Conservation (phyloP, 352 stramenopile genomes). For the Elongisporangium anandrum region DNA sequence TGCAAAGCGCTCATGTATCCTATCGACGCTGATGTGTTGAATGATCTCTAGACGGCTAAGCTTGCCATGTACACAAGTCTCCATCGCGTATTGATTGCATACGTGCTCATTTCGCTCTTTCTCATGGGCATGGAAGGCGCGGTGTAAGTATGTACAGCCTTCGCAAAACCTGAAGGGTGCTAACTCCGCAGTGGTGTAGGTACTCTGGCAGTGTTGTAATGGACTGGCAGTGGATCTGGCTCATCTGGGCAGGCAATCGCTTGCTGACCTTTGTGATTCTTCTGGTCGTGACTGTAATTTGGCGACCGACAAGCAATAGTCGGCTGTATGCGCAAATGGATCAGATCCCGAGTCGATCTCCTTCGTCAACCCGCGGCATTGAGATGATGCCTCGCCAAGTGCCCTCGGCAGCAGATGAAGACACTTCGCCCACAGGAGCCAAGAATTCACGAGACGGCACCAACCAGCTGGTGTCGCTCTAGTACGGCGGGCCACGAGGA, state of each 20-base stretch:
- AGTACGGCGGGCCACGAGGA: background rate
- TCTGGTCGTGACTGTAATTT: constrained; percentile 64
- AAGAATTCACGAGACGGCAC: background rate
- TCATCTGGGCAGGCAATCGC: constrained; percentile 74
- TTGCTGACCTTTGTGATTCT: constrained; percentile 69
- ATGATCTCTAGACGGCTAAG: constrained; percentile 51
- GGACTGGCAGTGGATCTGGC: constrained; percentile 69
- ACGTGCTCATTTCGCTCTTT: constrained; percentile 66
- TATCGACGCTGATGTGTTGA: no score
- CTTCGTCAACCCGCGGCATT: constrained; percentile 39
- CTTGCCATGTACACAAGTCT: constrained; percentile 70
- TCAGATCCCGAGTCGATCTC: constrained; percentile 60
- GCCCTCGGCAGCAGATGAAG: constrained; percentile 41
- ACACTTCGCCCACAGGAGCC: constrained; percentile 3
- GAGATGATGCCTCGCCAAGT: constrained; percentile 54
- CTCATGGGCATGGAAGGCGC: constrained; percentile 72
- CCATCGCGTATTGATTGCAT: constrained; percentile 47
- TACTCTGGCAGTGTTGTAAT: constrained; percentile 63
- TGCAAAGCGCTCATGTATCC: background rate
- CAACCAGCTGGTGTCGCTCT: background rate
- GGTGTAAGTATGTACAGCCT: constrained; percentile 48
- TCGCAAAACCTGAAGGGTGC: no score
- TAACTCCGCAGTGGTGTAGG: constrained; percentile 16
- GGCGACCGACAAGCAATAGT: constrained; percentile 63
- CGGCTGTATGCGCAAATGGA: constrained; percentile 75